Evolutionary conservation across 441 rosid genomes (phyloP).

Genomic region (Croton laevigatus): DNA sequence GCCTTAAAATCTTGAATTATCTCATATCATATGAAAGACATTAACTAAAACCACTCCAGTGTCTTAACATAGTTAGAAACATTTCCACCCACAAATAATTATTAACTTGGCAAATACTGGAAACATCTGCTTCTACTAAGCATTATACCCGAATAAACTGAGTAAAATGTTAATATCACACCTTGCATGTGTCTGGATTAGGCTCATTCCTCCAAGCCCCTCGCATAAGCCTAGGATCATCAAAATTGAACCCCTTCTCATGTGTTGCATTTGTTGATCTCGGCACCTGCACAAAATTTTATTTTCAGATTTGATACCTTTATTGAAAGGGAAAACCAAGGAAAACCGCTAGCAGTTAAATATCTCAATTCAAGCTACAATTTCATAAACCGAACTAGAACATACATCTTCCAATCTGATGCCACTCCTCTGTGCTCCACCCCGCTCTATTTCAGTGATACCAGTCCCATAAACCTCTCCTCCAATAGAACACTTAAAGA

Average conservation of each 20-base stretch:
- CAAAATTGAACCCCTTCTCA: conserved; percentile 98
- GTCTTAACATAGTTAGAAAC: not conserved
- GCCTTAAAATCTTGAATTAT: not conserved
- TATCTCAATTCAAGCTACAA: conserved; percentile 4
- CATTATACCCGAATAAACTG: not conserved
- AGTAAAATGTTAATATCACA: conserved; percentile 24
- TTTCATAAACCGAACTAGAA: conserved; percentile 11
- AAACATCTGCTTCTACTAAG: not conserved
- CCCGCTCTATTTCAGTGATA: conserved; percentile 90
- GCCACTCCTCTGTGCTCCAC: conserved; percentile 73
- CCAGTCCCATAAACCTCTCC: conserved; percentile 97
- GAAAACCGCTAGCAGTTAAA: conserved; percentile 5
- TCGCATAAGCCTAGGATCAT: conserved; percentile 81
- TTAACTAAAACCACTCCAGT: not conserved
- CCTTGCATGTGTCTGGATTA: conserved; percentile 75
- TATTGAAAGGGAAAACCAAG: not conserved
- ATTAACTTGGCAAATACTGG: not conserved
- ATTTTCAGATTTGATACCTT: conserved; percentile 11
- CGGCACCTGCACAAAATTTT: conserved; percentile 40
- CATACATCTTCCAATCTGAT: conserved; percentile 63
- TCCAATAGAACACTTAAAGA: conserved; percentile 98
- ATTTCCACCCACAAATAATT: conserved; percentile 8
- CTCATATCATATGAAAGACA: not conserved
- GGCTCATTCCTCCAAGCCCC: conserved; percentile 87
- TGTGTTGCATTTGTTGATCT: conserved; percentile 48